Conservation (phyloP, 139 green algal species). For the Chlamydomonas asymmetrica region DNA sequence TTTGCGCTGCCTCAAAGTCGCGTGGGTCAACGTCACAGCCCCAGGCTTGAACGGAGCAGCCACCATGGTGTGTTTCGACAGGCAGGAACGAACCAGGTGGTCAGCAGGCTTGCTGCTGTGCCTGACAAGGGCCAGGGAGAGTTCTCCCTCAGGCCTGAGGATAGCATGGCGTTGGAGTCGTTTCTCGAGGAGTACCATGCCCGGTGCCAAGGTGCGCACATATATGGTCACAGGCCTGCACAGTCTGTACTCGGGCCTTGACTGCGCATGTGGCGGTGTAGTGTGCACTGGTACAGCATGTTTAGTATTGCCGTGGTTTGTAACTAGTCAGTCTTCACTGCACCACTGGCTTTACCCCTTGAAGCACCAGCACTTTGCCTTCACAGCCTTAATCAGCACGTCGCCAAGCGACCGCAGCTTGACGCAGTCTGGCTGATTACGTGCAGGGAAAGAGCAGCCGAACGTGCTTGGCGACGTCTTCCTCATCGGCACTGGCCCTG, state of each 20-base stretch:
- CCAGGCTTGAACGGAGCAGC: no score
- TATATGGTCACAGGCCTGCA: not conserved
- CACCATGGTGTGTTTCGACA: no score
- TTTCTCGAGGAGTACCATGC: conserved; percentile 24
- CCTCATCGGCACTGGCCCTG: conserved; percentile 95
- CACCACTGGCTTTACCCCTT: not conserved
- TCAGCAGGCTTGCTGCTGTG: no score
- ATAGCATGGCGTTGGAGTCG: conserved; percentile 23
- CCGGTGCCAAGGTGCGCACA: not conserved
- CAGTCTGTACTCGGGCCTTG: no score
- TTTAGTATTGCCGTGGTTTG: no score
- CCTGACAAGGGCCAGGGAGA: no score
- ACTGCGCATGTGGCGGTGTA: no score
- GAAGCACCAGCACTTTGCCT: not conserved
- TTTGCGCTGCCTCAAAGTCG: no score
- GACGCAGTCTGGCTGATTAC: not conserved
- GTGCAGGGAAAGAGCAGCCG: not conserved
- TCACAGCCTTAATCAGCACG: not conserved
- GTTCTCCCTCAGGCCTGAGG: no score
- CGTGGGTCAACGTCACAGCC: no score
- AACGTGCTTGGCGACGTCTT: conserved; percentile 71
- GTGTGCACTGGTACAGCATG: no score
- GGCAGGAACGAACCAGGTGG: no score
- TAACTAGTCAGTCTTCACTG: not conserved
- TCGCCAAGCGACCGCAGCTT: not conserved